These are phyloP conservation scores for Coemansia pectinata DNA, from an alignment of 192 early-diverging fungal species.

Conservation along the genomic window DNA sequence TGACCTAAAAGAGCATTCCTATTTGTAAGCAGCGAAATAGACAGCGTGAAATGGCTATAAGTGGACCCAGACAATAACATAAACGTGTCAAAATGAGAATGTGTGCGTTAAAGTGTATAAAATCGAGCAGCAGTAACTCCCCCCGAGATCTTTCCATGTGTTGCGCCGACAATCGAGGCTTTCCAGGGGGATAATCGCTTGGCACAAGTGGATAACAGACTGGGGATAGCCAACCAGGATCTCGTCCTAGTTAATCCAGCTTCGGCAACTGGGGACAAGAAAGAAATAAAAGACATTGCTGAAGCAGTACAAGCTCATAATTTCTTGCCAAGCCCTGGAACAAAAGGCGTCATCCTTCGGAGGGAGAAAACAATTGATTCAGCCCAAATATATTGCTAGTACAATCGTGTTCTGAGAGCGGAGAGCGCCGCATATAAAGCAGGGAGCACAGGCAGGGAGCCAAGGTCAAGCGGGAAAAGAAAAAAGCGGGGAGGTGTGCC, in stretches of 20 bases:
- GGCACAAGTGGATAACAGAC: background rate
- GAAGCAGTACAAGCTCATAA: background rate
- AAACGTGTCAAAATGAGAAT: background rate
- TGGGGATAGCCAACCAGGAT: background rate
- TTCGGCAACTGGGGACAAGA: background rate
- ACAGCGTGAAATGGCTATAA: background rate
- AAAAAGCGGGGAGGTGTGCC: background rate
- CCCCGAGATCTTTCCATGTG: background rate
- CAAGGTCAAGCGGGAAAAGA: background rate
- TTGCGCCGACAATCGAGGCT: background rate
- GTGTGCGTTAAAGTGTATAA: background rate
- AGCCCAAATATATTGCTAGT: background rate
- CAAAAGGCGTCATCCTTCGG: background rate
- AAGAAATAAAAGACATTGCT: background rate
- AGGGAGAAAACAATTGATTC: background rate
- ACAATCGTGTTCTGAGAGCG: slow-evolving; percentile 4
- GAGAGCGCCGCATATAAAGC: background rate
- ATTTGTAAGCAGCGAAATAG: background rate
- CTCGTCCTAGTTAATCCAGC: background rate
- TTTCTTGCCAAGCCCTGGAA: background rate
- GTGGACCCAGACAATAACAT: background rate
- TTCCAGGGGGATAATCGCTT: background rate
- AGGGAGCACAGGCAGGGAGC: background rate
- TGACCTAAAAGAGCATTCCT: background rate
- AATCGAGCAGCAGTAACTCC: background rate